Evolutionary conservation across 176 grass and related monocot species (phyloP), one percentile per base, ranked within the genome.

Genomic region (Panicum miliaceum): DNA sequence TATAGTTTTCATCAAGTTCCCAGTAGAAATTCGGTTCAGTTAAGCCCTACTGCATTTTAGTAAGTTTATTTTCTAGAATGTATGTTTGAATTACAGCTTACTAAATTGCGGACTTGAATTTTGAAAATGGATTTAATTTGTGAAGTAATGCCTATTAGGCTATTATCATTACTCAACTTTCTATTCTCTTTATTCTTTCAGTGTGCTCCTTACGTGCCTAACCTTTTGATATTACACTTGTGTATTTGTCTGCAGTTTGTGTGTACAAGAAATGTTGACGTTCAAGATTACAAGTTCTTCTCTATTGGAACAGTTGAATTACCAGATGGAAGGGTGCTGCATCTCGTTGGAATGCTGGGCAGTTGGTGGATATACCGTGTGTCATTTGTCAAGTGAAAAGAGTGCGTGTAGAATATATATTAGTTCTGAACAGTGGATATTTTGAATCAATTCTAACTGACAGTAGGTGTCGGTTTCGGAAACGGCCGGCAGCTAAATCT

Each of bases 211-310:
- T 80, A 51, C 27, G 11, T 81, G 47, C n/a, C 15, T 71, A 41
- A 5, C 36, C 80, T 48, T 0, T 46, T 64, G 16, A 59, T 29
- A 38, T 84, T 45, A 68, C 77, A 53, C 50, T 67, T 83, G 9
- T 64, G 20, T 63, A 75, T 77, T 75, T 94, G 37, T 65, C 71
- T 63, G 86, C 90, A 94, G 95, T 61, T 79, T 36, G 37, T 88
- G 48, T 89, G 64, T 75, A 89, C 91, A 64, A 95, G 76, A 81
- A 98, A 95, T 86, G 78, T 98, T 71, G 87, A 88, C 36, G 48
- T 80, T 19, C 56, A 91, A 72, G 95, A 98, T 85, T 95, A 91
- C 92, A 95, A 86, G 87, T 64, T 98, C 43, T 85, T 95, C 60
- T 93, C 90, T 81, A 84, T 80, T 73, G 90, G 86, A 63, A 86